These are phyloP conservation scores for Aegilops longissima DNA, from an alignment of 176 grass and related monocot species.

Conservation along the genomic window DNA sequence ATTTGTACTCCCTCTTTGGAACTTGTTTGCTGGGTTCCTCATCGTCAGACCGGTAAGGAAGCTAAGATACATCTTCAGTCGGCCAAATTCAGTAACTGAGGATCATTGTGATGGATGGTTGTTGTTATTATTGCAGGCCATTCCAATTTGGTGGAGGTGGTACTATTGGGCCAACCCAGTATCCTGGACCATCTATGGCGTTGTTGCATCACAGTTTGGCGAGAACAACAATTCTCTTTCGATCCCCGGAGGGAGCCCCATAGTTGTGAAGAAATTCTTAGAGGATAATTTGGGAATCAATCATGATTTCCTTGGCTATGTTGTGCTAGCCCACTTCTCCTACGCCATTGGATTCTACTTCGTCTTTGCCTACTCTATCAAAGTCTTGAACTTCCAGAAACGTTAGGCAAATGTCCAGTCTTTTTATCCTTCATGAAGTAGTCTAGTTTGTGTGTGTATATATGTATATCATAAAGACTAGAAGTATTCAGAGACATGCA, in stretches of 20 bases:
- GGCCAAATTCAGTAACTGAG: neutral
- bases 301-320: conserved; percentile 61
- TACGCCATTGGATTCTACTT: conserved; percentile 62
- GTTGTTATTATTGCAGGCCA: conserved; percentile 23
- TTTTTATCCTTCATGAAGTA: neutral
- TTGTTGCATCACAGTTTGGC: conserved; percentile 62
- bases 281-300: conserved; percentile 40
- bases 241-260: conserved; percentile 28
- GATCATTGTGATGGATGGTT: neutral
- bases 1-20: conserved; percentile 71
- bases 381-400: conserved; percentile 79
- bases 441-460: neutral
- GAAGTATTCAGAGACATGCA: no score
- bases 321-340: conserved; percentile 56
- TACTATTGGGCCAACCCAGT: conserved; percentile 85
- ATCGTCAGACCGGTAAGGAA: conserved; percentile 55
- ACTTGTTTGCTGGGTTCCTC: conserved; percentile 74
- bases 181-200: conserved; percentile 75
- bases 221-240: conserved; percentile 3
- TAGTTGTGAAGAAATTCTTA: conserved; percentile 48
- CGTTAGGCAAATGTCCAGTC: conserved; percentile 31
- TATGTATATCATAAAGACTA: neutral
- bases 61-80: neutral
- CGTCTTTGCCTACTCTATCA: conserved; percentile 75
- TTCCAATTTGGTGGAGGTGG: conserved; percentile 96